These are phyloP conservation scores for Rhynchosporium secalis DNA, from an alignment of 2,329 filamentous ascomycete genomes.

Conservation along the genomic window DNA sequence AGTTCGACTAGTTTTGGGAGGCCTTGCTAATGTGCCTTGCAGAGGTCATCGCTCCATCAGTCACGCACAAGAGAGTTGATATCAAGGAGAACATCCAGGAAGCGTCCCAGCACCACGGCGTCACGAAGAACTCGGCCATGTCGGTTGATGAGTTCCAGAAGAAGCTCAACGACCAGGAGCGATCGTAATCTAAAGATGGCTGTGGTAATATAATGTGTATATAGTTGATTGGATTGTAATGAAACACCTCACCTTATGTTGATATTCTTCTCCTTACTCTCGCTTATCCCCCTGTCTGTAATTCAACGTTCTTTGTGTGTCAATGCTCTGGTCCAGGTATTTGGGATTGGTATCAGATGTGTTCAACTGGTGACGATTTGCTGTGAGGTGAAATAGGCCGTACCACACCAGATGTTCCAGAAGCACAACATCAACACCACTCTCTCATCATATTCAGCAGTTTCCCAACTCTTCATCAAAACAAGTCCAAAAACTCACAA, in stretches of 20 bases:
- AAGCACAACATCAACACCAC: too few species aligned
- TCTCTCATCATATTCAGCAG: too few species aligned
- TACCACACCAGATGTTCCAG: too few species aligned
- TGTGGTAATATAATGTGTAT: slow-evolving; percentile 8
- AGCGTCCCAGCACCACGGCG: slow-evolving; percentile 61
- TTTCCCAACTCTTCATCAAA: too few species aligned
- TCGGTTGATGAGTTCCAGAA: slow-evolving; percentile 55
- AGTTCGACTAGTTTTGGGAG: background rate
- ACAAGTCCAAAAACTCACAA: too few species aligned
- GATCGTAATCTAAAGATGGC: background rate
- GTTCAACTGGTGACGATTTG: too few species aligned
- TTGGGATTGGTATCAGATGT: too few species aligned
- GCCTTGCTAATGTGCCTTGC: slow-evolving; percentile 14
- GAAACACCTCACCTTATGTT: background rate
- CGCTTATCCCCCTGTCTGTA: background rate
- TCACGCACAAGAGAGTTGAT: slow-evolving; percentile 69
- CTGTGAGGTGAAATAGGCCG: too few species aligned
- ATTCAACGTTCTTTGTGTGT: too few species aligned
- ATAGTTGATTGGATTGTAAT: background rate
- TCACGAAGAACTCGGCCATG: slow-evolving; percentile 62
- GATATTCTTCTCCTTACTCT: background rate
- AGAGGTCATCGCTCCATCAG: slow-evolving; percentile 62
- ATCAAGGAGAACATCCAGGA: slow-evolving; percentile 71
- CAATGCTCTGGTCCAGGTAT: too few species aligned
- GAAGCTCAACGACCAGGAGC: slow-evolving; percentile 12